phyloP scores from a whole-genome alignment of 2,329 filamentous ascomycete genomes.

The Corynespora cassiicola region DNA sequence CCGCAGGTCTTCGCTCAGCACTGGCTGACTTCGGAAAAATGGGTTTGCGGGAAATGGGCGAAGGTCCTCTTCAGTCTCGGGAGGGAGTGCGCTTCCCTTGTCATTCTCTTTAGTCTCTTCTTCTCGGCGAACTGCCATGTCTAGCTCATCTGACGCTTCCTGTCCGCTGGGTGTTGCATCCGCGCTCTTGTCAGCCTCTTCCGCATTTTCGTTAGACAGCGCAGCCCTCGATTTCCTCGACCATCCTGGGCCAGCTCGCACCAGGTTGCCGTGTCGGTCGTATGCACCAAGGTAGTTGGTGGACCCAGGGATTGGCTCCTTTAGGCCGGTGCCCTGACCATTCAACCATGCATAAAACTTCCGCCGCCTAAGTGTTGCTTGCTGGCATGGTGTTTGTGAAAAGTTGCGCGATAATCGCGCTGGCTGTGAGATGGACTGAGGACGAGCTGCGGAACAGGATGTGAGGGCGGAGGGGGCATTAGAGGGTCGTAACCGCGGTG shows the following conservation, averaged over 20 bases:
- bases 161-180: conserved; percentile 24
- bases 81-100: conserved; percentile 25
- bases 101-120: conserved; percentile 19
- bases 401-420: conserved; percentile 38
- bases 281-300: conserved; percentile 65
- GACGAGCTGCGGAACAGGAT: conserved; percentile 24
- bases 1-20: conserved; percentile 75
- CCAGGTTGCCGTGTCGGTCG: conserved; percentile 56
- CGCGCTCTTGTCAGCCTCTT: conserved; percentile 17
- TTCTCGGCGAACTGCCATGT: conserved; percentile 26
- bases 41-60: conserved; percentile 77
- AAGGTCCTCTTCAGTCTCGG: conserved; percentile 41
- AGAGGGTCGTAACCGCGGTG: conserved; percentile 41
- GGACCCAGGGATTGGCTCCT: conserved; percentile 54
- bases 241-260: conserved; percentile 44
- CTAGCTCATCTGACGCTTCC: conserved; percentile 35
- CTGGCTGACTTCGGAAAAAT: conserved; percentile 72
- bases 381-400: conserved; percentile 44
- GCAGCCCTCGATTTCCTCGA: conserved; percentile 16
- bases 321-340: conserved; percentile 58
- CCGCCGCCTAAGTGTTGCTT: conserved; percentile 58
- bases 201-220: conserved; percentile 25
- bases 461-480: conserved; percentile 28
- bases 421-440: conserved; percentile 30
- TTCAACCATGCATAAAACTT: conserved; percentile 67